Evolutionary conservation across 305 asterid genomes (phyloP).

Genomic region (Fraxinus sp.): DNA sequence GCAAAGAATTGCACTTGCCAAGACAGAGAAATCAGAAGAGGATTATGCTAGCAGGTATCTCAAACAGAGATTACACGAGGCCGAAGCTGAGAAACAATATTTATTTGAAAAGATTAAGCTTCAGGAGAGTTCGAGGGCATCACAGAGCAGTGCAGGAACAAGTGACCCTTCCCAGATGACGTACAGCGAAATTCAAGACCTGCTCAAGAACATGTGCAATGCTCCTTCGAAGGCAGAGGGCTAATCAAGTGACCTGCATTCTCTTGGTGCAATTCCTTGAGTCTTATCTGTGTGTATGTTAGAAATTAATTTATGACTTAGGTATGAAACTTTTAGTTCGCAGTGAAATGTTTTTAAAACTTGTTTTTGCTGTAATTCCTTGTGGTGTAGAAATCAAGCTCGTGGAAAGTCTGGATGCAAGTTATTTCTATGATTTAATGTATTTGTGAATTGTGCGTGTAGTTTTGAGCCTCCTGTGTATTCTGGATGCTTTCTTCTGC

Average conservation of each 20-base stretch:
- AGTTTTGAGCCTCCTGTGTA: conserved; percentile 9
- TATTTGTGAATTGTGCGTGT: neutral
- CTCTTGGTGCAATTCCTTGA: conserved; percentile 32
- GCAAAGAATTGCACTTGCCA: conserved; percentile 38
- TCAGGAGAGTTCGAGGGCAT: conserved; percentile 68
- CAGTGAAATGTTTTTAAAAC: conserved; percentile 5
- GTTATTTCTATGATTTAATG: conserved; percentile 8
- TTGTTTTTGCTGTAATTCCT: neutral
- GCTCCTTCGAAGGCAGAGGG: conserved; percentile 37
- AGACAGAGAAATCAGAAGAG: conserved; percentile 78
- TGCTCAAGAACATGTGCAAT: conserved; percentile 53
- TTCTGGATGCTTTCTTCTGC: neutral
- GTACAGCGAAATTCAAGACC: conserved; percentile 65
- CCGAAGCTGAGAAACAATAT: conserved; percentile 91
- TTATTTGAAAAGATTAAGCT: conserved; percentile 81
- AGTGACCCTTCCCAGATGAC: conserved; percentile 50
- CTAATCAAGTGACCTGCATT: conserved; percentile 33
- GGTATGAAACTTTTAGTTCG: neutral
- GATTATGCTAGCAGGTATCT: conserved; percentile 84
- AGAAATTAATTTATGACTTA: conserved; percentile 20
- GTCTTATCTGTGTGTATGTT: conserved; percentile 8
- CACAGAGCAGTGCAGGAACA: conserved; percentile 66
- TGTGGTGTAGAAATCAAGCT: conserved; percentile 2
- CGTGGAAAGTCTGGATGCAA: neutral
- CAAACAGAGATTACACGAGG: conserved; percentile 82